phyloP scores from a whole-genome alignment of 805 yeast genomes.

The Pichia eremophila region DNA sequence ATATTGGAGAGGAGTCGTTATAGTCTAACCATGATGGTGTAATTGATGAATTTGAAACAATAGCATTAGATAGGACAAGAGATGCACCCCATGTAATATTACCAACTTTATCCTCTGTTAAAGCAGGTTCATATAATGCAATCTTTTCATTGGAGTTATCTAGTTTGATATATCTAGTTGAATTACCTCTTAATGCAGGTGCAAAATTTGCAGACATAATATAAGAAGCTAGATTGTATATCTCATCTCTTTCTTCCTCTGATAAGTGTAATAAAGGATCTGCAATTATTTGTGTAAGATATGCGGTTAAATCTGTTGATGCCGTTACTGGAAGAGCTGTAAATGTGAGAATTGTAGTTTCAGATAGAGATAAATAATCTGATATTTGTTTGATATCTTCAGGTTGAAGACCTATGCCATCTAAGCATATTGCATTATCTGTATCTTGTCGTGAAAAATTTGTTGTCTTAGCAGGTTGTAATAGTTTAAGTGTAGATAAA shows the following conservation, averaged over 20 bases:
- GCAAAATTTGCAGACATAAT: constrained; percentile 79
- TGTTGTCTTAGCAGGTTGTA: neutral
- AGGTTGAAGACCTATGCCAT: neutral
- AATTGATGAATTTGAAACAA: constrained; percentile 24
- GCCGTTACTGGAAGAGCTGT: neutral
- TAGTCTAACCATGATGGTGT: constrained; percentile 4
- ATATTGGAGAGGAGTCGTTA: constrained; percentile 23
- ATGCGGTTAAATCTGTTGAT: constrained; percentile 31
- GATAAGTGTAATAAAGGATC: constrained; percentile 39
- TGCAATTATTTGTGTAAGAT: constrained; percentile 42
- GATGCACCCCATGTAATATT: constrained; percentile 96
- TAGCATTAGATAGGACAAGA: constrained; percentile 49
- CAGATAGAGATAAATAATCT: neutral
- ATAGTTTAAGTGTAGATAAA: neutral
- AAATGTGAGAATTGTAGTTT: neutral
- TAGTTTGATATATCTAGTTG: constrained; percentile 49
- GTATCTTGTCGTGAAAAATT: neutral
- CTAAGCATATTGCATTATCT: neutral
- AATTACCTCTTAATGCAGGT: constrained; percentile 69
- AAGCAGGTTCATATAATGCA: constrained; percentile 65
- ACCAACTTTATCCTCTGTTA: constrained; percentile 82
- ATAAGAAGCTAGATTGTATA: constrained; percentile 49
- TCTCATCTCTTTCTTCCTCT: constrained; percentile 27
- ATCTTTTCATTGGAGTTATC: constrained; percentile 28
- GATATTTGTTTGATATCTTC: neutral